Evolutionary conservation across 352 stramenopile species (phyloP), one percentile per base, ranked within the genome.

Genomic region (Aphanomyces cochlioides): DNA sequence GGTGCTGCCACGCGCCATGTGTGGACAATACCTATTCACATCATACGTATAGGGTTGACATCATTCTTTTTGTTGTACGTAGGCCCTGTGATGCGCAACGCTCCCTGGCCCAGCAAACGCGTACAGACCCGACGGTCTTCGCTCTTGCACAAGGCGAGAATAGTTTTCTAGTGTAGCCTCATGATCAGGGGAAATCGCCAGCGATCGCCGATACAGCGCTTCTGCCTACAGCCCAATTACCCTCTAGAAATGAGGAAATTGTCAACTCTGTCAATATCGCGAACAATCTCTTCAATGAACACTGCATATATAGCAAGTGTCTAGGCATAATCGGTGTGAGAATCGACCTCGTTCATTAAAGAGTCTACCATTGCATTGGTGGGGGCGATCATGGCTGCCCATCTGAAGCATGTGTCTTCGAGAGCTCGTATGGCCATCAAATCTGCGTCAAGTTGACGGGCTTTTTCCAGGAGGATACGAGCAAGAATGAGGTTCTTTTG

Each of bases 131-230:
- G 75, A 71, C 13, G 84, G 79, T 3, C 77, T 73, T 43, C 82
- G 77, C 59, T 90, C 84, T 5, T 77, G 69, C 38, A 87, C 72
- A 2, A 93, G 72, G 3, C 82, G 77, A 12, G 75, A 50, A 41
- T 90, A 92, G 48, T 92, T 91, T 47, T 83, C 78, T 8, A 90
- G 7, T 12, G 90, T 61, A 1, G 72, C 53, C 28, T 86, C 78
- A 56, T 89, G 87, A 7, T 53, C 61, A 12, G 80, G 72, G 36
- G 87, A 79, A 0, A 81, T 5, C 47, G 86, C 81, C 15, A 92
- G 77, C 21, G 84, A 84, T 39, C 84, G 80, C 1, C 84, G 84
- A 57, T 88, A 92, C 3, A 93, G 68, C 4, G 80, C 66, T 65
- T 90, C 84, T 0, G 84, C 86, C 80, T 89, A 28, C 28, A 28